Evolutionary conservation across 1,284 basidiomycete genomes (phyloP).

Genomic region (Cryptococcus wingfieldii): DNA sequence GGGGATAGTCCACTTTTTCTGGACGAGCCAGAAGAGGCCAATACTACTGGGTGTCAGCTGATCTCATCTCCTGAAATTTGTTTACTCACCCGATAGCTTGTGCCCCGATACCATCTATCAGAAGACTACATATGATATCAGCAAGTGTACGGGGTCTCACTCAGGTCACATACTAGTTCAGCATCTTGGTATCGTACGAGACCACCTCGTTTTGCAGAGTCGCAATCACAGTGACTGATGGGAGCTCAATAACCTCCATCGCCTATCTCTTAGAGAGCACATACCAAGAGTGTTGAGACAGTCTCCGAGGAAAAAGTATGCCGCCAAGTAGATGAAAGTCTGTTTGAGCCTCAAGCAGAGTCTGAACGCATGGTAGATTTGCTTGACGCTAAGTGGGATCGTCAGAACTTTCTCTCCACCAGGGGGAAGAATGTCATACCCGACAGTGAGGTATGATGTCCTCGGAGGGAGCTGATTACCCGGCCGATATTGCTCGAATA

Average conservation of each 20-base stretch:
- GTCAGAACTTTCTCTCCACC: background rate
- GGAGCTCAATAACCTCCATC: background rate
- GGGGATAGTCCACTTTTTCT: constrained; percentile 64
- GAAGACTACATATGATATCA: constrained; percentile 56
- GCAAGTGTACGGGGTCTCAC: background rate
- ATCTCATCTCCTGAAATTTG: background rate
- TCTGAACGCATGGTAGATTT: constrained; percentile 62
- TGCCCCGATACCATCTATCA: constrained; percentile 70
- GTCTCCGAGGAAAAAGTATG: constrained; percentile 72
- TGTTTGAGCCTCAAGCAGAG: constrained; percentile 69
- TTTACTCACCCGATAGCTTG: constrained; percentile 64
- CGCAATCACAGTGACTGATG: constrained; percentile 60
- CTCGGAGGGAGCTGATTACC: constrained; percentile 65
- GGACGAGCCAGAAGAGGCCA: constrained; percentile 71
- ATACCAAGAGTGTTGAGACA: constrained; percentile 54
- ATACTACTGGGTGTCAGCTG: constrained; percentile 16
- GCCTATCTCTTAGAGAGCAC: constrained; percentile 1
- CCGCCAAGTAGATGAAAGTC: constrained; percentile 52
- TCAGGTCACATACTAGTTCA: constrained; percentile 34
- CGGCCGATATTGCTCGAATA: constrained; percentile 71
- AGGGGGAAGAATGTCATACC: constrained; percentile 40
- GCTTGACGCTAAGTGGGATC: constrained; percentile 55
- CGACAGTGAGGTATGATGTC: constrained; percentile 60
- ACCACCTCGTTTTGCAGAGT: constrained; percentile 70
- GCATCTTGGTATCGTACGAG: constrained; percentile 37